Conservation (phyloP, 2,329 filamentous ascomycete genomes). For the Phaeomoniella chlamydospora region DNA sequence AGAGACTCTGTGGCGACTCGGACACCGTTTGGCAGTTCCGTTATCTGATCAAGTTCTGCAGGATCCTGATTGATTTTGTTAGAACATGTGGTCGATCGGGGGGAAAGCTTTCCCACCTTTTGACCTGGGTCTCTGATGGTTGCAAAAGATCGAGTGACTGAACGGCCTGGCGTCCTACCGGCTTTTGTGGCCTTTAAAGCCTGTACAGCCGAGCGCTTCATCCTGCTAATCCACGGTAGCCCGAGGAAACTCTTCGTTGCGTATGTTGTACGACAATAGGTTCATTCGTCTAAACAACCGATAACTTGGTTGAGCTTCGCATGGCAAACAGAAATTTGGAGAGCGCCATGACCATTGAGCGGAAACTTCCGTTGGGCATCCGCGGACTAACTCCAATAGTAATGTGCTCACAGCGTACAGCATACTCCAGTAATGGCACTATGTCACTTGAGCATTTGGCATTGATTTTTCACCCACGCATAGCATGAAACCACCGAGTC, state of each 20-base stretch:
- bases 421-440: too few species aligned
- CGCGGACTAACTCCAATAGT: too few species aligned
- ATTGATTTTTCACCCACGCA: too few species aligned
- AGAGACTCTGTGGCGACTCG: slow-evolving; percentile 90
- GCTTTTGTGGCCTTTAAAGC: slow-evolving; percentile 8
- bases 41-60: slow-evolving; percentile 73
- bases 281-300: too few species aligned
- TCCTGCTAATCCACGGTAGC: slow-evolving; percentile 1
- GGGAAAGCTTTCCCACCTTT: slow-evolving; percentile 6
- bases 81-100: background rate
- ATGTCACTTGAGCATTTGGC: too few species aligned
- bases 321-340: background rate
- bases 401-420: too few species aligned
- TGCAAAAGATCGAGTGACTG: slow-evolving; percentile 9
- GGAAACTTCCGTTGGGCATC: too few species aligned
- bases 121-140: slow-evolving; percentile 9
- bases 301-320: too few species aligned
- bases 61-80: slow-evolving; percentile 46
- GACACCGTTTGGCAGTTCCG: slow-evolving; percentile 79
- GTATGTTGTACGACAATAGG: too few species aligned
- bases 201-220: slow-evolving; percentile 9
- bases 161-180: slow-evolving; percentile 3
- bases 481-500: too few species aligned
- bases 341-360: too few species aligned
- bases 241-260: too few species aligned